Percentiles rank a stretch among this genome's conserved stretches.
Conservation (phyloP, 1,284 basidiomycete species). For the Xerocomus amazonicus region DNA sequence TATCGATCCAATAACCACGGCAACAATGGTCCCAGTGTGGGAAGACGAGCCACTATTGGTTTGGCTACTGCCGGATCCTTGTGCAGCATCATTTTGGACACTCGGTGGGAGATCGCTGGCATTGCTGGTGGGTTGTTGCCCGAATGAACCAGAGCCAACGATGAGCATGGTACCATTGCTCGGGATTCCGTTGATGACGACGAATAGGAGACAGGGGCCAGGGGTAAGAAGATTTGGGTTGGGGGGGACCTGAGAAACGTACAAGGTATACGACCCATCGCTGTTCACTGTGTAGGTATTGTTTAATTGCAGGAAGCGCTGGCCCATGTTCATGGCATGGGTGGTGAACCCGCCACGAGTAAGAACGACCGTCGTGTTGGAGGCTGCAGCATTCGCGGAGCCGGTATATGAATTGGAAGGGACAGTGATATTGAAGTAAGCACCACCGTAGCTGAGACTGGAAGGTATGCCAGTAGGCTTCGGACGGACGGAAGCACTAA, state of each 20-base stretch:
- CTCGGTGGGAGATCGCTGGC: slow-evolving; percentile 50
- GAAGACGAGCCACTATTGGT: slow-evolving; percentile 14
- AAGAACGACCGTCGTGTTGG: slow-evolving; percentile 77
- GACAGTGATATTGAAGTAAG: slow-evolving; percentile 63
- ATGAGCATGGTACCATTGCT: slow-evolving; percentile 73
- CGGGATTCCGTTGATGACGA: slow-evolving; percentile 81
- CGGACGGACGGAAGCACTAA: slow-evolving; percentile 73
- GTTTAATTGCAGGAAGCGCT: slow-evolving; percentile 74
- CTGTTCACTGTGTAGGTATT: slow-evolving; percentile 77
- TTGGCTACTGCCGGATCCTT: slow-evolving; percentile 17
- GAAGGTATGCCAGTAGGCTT: slow-evolving; percentile 67
- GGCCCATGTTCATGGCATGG: slow-evolving; percentile 94
- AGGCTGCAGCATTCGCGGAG: slow-evolving; percentile 64
- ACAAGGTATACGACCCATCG: slow-evolving; percentile 71
- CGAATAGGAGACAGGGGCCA: slow-evolving; percentile 80
- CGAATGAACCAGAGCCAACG: slow-evolving; percentile 78
- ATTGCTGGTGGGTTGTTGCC: slow-evolving; percentile 52
- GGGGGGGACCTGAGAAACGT: slow-evolving; percentile 77
- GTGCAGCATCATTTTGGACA: slow-evolving; percentile 18
- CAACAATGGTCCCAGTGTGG: slow-evolving; percentile 48
- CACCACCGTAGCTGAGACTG: slow-evolving; percentile 83
- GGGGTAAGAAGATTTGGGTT: slow-evolving; percentile 84
- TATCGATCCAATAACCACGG: slow-evolving; percentile 48
- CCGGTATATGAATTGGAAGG: slow-evolving; percentile 64
- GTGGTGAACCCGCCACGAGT: slow-evolving; percentile 90